Evolutionary conservation across 371 early-diverging fungal genomes (phyloP).

Genomic region (Mucor plumbeus): DNA sequence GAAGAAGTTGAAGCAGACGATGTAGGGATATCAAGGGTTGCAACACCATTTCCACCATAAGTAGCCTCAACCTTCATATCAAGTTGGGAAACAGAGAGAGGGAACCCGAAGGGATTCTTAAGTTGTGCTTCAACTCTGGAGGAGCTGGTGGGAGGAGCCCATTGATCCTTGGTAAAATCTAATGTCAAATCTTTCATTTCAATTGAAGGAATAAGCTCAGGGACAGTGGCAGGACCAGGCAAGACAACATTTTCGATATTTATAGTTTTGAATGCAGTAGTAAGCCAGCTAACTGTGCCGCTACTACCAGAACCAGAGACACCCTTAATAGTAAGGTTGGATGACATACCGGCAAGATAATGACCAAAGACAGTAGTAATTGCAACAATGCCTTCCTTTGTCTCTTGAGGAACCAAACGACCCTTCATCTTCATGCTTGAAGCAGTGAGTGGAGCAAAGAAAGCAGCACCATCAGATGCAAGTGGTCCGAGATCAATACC

Average conservation of each 20-base stretch:
- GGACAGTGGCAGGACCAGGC: slow-evolving; percentile 40
- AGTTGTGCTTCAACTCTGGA: slow-evolving; percentile 53
- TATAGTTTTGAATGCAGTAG: slow-evolving; percentile 56
- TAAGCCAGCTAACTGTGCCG: slow-evolving; percentile 62
- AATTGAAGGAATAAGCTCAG: slow-evolving; percentile 49
- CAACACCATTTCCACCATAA: slow-evolving; percentile 41
- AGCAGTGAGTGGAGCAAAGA: slow-evolving; percentile 41
- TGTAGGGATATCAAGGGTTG: slow-evolving; percentile 54
- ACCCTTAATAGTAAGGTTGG: slow-evolving; percentile 51
- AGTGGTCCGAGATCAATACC: slow-evolving; percentile 43
- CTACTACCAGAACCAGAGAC: slow-evolving; percentile 54
- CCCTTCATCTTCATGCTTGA: slow-evolving; percentile 55
- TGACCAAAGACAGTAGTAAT: slow-evolving; percentile 58
- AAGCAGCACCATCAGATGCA: slow-evolving; percentile 40
- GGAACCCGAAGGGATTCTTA: slow-evolving; percentile 65
- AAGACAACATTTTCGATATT: slow-evolving; percentile 54
- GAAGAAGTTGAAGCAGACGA: slow-evolving; percentile 49
- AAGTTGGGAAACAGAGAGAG: slow-evolving; percentile 53
- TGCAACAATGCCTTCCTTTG: slow-evolving; percentile 53
- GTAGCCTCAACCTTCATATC: slow-evolving; percentile 50
- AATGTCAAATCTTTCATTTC: slow-evolving; percentile 54
- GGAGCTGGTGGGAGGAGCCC: slow-evolving; percentile 54
- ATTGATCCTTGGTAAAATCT: slow-evolving; percentile 59
- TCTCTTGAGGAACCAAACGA: slow-evolving; percentile 54
- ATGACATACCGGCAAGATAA: slow-evolving; percentile 49